Evolutionary conservation across 352 stramenopile species (phyloP), one percentile per base, ranked within the genome.

Genomic region (Pythium vanterpoolii): DNA sequence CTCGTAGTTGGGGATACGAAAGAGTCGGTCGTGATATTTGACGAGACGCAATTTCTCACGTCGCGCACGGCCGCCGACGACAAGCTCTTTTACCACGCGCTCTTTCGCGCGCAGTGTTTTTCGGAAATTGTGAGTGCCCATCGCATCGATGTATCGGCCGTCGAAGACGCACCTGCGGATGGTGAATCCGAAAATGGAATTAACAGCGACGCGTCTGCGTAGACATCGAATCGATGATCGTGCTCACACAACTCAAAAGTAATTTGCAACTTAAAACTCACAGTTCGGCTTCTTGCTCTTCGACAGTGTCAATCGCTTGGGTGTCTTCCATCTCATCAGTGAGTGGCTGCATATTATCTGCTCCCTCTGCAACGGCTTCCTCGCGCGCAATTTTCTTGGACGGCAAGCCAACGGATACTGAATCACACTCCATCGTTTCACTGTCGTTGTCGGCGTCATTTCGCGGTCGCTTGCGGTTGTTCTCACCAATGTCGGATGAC

Each of bases 1-100:
- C 70, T 94, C 8, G 81, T 92, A 33, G 85, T 94, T 38, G 85
- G 85, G 39, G 85, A 94, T 63, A 90, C 83, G 40, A 90, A 86
- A 39, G 85, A 94, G 62, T 94, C 83, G 4, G 85, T 94, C 19
- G 83, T 94, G 36, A 94, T 94, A 50, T 94, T 94, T 46, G 85
- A 94, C 46, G 85, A 94, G 65, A 89, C 69, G 6, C 78, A 94
- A 65, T 94, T 94, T 52, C 71, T 91, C 27, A 72, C 82, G 18
- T 82, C 77, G 28, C 77, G 77, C 43, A 68, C 72, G 5, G 68
- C 75, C 0, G 10, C 48, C 0, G 72, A 86, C 47, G 85, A 92
- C 42, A 57, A 70, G 51, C 60, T 64, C 6, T 94, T 92, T 62
- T 89, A 89, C 62, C 62, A 81, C 30, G 70, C 76, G 33, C 66